These are phyloP conservation scores for Leccinum griseonigrum DNA, from an alignment of 1,284 basidiomycete genomes.

Conservation along the genomic window DNA sequence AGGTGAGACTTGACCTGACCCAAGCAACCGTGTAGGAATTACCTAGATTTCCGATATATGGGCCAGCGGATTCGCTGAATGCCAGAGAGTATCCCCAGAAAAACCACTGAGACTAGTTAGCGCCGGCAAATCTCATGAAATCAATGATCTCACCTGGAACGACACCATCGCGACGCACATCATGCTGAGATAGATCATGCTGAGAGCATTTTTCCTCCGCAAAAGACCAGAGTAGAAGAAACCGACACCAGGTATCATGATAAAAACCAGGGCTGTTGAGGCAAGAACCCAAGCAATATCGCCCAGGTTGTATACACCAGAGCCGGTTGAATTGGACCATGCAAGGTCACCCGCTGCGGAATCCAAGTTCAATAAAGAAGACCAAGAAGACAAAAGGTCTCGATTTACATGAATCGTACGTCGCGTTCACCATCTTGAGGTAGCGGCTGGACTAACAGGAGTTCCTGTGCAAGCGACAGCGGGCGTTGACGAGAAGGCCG, in stretches of 20 bases:
- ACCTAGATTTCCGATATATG: slow-evolving; percentile 66
- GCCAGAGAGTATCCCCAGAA: slow-evolving; percentile 75
- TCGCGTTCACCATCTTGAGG: slow-evolving; percentile 36
- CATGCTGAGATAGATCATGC: slow-evolving; percentile 88
- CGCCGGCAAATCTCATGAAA: background rate
- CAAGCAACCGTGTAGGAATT: slow-evolving; percentile 12
- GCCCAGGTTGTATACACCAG: slow-evolving; percentile 65
- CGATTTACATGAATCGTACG: slow-evolving; percentile 36
- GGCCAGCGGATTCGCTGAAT: slow-evolving; percentile 60
- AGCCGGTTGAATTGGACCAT: slow-evolving; percentile 37
- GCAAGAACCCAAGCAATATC: slow-evolving; percentile 80
- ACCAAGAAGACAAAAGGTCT: background rate
- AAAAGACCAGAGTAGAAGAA: slow-evolving; percentile 89
- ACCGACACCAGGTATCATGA: slow-evolving; percentile 91
- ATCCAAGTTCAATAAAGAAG: slow-evolving; percentile 3
- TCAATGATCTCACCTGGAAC: slow-evolving; percentile 54
- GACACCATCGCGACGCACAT: slow-evolving; percentile 73
- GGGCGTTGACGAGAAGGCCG: background rate
- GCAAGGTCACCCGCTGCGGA: slow-evolving; percentile 41
- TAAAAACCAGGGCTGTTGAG: slow-evolving; percentile 76
- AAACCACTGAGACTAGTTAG: slow-evolving; percentile 50
- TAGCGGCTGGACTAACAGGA: background rate
- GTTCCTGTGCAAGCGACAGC: slow-evolving; percentile 1
- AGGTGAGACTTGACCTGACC: slow-evolving; percentile 8
- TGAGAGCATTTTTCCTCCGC: slow-evolving; percentile 88